Evolutionary conservation across 179 eudicot genomes (phyloP).

Genomic region (Gypsophila paniculata): DNA sequence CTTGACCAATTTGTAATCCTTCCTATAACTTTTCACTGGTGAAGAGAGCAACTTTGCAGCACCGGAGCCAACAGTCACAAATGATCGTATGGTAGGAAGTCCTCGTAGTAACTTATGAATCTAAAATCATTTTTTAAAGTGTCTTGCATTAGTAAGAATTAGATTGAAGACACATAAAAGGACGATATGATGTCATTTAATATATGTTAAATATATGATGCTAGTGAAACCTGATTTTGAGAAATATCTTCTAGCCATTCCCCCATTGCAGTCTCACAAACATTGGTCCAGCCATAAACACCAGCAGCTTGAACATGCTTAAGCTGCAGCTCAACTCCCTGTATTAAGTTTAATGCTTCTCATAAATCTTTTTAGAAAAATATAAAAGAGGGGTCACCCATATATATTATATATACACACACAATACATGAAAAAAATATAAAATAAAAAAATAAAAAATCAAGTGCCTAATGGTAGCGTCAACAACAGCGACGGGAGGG

Average conservation of each 20-base stretch:
- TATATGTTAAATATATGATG: constrained; percentile 2
- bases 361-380: neutral
- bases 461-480: neutral
- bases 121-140: constrained; percentile 32
- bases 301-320: constrained; percentile 85
- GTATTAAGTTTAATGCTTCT: constrained; percentile 21
- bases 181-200: constrained; percentile 9
- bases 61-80: constrained; percentile 90
- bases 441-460: neutral
- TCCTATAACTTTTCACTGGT: constrained; percentile 76
- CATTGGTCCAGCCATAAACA: constrained; percentile 82
- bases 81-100: constrained; percentile 72
- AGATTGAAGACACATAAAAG: constrained; percentile 10
- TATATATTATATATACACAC: neutral
- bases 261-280: constrained; percentile 65
- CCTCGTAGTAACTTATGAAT: constrained; percentile 75
- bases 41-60: constrained; percentile 84
- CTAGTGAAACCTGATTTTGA: constrained; percentile 69
- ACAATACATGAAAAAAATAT: too few relatives aligned
- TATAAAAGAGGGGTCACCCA: neutral
- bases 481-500: too few relatives aligned
- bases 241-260: constrained; percentile 99
- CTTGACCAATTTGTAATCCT: constrained; percentile 76
- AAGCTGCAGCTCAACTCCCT: constrained; percentile 92
- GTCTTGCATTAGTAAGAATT: neutral